These are phyloP conservation scores for Pythium apleroticum DNA, from an alignment of 352 stramenopile species.

Conservation along the genomic window DNA sequence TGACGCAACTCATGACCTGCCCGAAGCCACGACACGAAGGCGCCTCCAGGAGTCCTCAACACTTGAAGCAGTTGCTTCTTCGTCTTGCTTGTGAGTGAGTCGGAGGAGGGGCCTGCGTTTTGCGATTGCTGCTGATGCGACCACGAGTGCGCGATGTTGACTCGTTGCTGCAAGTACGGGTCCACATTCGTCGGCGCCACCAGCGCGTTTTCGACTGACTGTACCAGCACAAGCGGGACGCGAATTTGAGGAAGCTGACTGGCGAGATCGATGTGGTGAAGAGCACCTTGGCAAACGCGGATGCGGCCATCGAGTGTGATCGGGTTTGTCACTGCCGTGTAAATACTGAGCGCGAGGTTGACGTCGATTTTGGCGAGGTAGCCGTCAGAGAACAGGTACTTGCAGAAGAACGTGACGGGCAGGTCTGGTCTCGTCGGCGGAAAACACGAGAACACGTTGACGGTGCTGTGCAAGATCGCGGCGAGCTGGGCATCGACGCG, in stretches of 20 bases:
- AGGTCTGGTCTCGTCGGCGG: conserved; percentile 81
- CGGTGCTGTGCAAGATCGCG: conserved; percentile 72
- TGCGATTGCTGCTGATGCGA: conserved; percentile 59
- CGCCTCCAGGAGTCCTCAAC: conserved; percentile 47
- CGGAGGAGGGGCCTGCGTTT: conserved; percentile 23
- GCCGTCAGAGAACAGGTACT: conserved; percentile 92
- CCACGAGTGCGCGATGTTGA: conserved; percentile 67
- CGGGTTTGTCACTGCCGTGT: conserved; percentile 90
- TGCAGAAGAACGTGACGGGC: conserved; percentile 85
- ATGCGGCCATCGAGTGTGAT: conserved; percentile 90
- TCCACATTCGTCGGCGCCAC: conserved; percentile 90
- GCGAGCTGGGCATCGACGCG: conserved; percentile 74
- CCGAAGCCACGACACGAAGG: conserved; percentile 89
- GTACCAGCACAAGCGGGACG: conserved; percentile 81
- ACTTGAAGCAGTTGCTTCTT: conserved; percentile 53
- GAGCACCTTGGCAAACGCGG: conserved; percentile 71
- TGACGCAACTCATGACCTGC: conserved; percentile 88
- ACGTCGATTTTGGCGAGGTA: conserved; percentile 86
- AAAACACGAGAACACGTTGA: conserved; percentile 85
- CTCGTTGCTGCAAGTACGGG: conserved; percentile 83
- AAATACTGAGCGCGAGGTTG: conserved; percentile 91
- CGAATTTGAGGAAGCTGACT: conserved; percentile 51
- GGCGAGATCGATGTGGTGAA: conserved; percentile 74
- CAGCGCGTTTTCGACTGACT: conserved; percentile 89
- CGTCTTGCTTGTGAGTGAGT: conserved; percentile 50